These are phyloP conservation scores for Metschnikowia cubensis DNA, from an alignment of 805 yeast genomes.

Conservation along the genomic window DNA sequence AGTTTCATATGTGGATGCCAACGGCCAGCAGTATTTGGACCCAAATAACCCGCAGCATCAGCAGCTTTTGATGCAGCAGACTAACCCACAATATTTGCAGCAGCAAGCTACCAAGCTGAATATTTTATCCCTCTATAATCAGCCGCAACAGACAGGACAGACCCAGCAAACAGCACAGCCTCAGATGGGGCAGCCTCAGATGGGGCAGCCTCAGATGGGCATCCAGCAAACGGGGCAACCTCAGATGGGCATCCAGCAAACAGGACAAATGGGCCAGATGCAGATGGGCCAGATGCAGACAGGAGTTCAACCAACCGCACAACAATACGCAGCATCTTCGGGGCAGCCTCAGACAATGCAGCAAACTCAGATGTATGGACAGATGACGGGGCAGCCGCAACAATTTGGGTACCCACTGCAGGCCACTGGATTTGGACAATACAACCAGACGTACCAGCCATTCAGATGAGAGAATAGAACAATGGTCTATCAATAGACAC, in stretches of 20 bases:
- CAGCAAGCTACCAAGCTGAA: slow-evolving; percentile 38
- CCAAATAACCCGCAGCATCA: slow-evolving; percentile 26
- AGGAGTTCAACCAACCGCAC: too few relatives aligned
- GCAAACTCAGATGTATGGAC: neutral
- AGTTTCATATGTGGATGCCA: slow-evolving; percentile 61
- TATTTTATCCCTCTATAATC: slow-evolving; percentile 33
- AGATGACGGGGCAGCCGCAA: neutral
- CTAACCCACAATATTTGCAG: slow-evolving; percentile 23
- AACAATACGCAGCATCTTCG: neutral
- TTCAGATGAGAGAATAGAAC: neutral
- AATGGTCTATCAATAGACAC: too few relatives aligned
- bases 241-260: neutral
- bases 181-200: neutral
- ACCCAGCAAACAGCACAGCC: slow-evolving; percentile 10
- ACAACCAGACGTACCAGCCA: neutral
- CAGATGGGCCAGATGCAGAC: neutral
- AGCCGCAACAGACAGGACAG: slow-evolving; percentile 21
- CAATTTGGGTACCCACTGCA: neutral
- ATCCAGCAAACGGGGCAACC: neutral
- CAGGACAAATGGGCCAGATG: neutral
- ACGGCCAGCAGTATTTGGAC: slow-evolving; percentile 50
- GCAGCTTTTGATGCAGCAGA: slow-evolving; percentile 32
- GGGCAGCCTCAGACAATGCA: neutral
- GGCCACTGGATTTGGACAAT: slow-evolving; percentile 5
- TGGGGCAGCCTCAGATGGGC: neutral